These are phyloP conservation scores for Leucaena leucocephala DNA, from an alignment of 306 rosid species.

Conservation along the genomic window DNA sequence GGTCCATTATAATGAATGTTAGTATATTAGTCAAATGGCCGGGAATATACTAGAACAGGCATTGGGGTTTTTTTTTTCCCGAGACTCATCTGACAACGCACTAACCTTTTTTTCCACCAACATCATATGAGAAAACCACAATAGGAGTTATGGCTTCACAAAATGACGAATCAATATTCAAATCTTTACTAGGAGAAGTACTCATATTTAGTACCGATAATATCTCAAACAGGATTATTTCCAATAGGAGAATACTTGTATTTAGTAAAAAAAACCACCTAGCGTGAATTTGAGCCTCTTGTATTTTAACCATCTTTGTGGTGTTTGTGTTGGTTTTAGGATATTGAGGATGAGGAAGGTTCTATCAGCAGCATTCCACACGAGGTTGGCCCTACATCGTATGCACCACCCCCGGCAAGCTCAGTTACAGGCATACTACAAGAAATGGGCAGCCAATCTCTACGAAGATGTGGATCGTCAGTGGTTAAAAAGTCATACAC, in stretches of 20 bases:
- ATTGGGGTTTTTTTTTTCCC: neutral
- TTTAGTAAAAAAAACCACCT: too few species aligned
- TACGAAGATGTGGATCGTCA: slow-evolving; percentile 55
- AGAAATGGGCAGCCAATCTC: slow-evolving; percentile 56
- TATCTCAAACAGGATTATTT: too few species aligned
- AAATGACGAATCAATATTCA: too few species aligned
- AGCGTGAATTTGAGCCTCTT: too few species aligned
- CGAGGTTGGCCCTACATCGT: slow-evolving; percentile 59
- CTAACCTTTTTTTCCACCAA: neutral
- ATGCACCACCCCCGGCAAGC: slow-evolving; percentile 64
- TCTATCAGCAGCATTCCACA: slow-evolving; percentile 60
- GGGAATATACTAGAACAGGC: neutral
- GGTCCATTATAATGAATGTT: neutral
- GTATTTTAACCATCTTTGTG: slow-evolving; percentile 10
- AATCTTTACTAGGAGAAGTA: too few species aligned
- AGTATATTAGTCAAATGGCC: neutral
- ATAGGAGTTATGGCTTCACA: too few species aligned
- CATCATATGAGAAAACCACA: neutral
- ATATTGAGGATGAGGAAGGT: slow-evolving; percentile 53
- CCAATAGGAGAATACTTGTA: too few species aligned
- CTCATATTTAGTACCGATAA: too few species aligned
- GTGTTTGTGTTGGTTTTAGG: slow-evolving; percentile 48
- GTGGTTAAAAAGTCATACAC: slow-evolving; percentile 65
- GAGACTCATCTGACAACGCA: neutral
- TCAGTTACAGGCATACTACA: slow-evolving; percentile 53